Conservation (phyloP, 495 filamentous ascomycete genomes). For the Penicillium dipodomyicola region DNA sequence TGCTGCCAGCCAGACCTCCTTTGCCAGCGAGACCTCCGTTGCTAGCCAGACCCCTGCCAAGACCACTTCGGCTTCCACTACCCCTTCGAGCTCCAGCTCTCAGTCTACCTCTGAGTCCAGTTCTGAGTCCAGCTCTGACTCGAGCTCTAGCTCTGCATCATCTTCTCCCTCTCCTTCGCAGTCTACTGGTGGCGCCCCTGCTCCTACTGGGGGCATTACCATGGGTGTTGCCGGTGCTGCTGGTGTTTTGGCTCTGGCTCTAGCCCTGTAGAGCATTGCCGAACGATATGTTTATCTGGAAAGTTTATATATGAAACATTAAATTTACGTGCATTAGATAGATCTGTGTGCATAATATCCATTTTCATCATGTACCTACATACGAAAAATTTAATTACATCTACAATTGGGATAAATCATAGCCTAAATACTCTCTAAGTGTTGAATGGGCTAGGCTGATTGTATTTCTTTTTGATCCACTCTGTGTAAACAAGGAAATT, state of each 20-base stretch:
- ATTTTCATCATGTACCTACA: not conserved
- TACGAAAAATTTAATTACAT: not conserved
- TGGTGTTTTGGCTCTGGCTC: slow-evolving; percentile 15
- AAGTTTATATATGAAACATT: not conserved
- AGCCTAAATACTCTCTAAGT: not conserved
- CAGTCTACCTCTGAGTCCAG: not conserved
- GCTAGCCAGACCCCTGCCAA: not conserved
- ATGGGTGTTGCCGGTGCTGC: slow-evolving; percentile 15
- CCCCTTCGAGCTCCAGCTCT: not conserved
- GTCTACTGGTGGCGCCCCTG: slow-evolving; percentile 23
- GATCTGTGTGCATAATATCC: not conserved
- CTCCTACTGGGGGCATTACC: slow-evolving; percentile 19
- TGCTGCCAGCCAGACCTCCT: not conserved
- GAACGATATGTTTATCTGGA: not conserved
- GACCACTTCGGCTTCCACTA: slow-evolving; percentile 3
- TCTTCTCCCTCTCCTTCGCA: slow-evolving; percentile 11
- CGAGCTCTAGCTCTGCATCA: slow-evolving; percentile 6
- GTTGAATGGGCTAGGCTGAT: not conserved
- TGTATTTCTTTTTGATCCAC: not conserved
- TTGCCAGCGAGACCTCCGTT: not conserved
- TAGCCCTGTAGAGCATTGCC: slow-evolving; percentile 9
- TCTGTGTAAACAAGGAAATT: too few species aligned
- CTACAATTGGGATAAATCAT: not conserved
- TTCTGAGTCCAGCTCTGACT: not conserved
- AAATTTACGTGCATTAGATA: not conserved